These are phyloP conservation scores for Globisporangium rhizosaccharum DNA, from an alignment of 352 stramenopile genomes.

Conservation along the genomic window DNA sequence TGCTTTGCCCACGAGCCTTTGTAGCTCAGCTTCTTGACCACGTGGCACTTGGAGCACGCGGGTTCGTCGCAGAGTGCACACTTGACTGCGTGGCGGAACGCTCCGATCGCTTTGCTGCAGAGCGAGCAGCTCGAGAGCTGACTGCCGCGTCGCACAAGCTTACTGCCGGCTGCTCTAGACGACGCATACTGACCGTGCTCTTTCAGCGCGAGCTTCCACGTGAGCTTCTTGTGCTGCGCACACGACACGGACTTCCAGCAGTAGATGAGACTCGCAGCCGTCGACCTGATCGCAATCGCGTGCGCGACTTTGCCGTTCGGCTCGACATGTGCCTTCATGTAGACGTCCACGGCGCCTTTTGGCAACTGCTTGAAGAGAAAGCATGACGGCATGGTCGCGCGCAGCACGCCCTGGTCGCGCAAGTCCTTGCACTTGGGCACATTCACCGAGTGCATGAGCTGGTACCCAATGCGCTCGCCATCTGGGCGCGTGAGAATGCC, in stretches of 20 bases:
- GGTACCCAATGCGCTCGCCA: conserved; percentile 43
- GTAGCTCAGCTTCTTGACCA: conserved; percentile 7
- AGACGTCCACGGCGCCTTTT: conserved; percentile 20
- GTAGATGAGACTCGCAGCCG: conserved; percentile 19
- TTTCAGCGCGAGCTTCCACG: conserved; percentile 12
- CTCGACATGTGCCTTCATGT: conserved; percentile 21
- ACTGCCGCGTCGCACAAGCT: conserved; percentile 1
- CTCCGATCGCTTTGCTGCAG: conserved; percentile 5
- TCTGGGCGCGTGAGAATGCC: conserved; percentile 26
- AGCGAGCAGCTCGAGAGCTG: conserved; percentile 7
- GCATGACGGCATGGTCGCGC: conserved; percentile 30
- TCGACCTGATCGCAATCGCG: conserved; percentile 17
- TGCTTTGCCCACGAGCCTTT: conserved; percentile 3
- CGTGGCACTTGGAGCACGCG: conserved; percentile 12
- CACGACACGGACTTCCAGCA: conserved; percentile 27
- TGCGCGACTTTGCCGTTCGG: conserved; percentile 17
- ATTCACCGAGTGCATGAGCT: conserved; percentile 45
- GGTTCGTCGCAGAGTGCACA: conserved; percentile 10
- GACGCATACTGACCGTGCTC: not conserved
- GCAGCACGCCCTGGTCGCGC: conserved; percentile 26
- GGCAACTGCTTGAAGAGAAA: conserved; percentile 30
- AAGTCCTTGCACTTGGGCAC: conserved; percentile 28
- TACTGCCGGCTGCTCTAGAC: not conserved
- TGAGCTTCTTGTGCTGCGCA: conserved; percentile 30
- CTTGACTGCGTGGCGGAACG: conserved; percentile 10